A percentile compares a stretch with the other conserved stretches of the same genome.
These are phyloP conservation scores for Piromyces sp. DNA, from an alignment of 192 early-diverging fungal genomes.

Conservation along the genomic window DNA sequence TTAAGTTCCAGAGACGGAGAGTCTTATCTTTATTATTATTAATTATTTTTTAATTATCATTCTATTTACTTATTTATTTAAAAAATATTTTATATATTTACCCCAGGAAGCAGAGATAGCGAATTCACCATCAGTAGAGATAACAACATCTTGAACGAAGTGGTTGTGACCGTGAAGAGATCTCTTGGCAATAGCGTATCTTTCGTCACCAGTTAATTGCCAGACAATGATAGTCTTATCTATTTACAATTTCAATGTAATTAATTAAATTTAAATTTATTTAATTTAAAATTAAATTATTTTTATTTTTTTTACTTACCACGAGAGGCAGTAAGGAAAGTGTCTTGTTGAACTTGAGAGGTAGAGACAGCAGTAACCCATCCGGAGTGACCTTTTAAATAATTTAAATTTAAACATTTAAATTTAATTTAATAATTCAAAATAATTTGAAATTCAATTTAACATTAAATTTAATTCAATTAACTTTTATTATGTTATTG, in stretches of 20 bases:
- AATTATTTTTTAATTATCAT: not conserved
- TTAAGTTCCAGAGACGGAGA: constrained; percentile 97
- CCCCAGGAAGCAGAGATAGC: constrained; percentile 94
- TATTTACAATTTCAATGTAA: too few relatives aligned
- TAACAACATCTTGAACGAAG: constrained; percentile 95
- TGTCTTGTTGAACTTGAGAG: constrained; percentile 85
- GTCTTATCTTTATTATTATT: constrained; percentile 70
- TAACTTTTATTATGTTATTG: too few relatives aligned
- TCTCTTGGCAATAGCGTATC: constrained; percentile 79
- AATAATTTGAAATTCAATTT: too few relatives aligned
- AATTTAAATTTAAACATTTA: too few relatives aligned
- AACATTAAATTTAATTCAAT: too few relatives aligned
- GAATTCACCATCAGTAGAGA: constrained; percentile 97
- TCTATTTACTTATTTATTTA: constrained; percentile 1
- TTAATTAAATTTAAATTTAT: constrained; percentile 1
- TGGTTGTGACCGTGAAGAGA: constrained; percentile 96
- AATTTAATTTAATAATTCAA: too few relatives aligned
- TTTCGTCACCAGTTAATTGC: constrained; percentile 86
- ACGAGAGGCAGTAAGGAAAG: constrained; percentile 91
- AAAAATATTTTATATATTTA: constrained; percentile 10
- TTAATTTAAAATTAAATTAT: constrained; percentile 4
- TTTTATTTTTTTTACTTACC: constrained; percentile 27
- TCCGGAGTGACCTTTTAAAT: constrained; percentile 66
- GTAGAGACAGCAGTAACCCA: constrained; percentile 97
- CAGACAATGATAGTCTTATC: constrained; percentile 99